Base-by-base conservation (phyloP, 352 stramenopile species). In the Saprolegnia parasitica region DNA sequence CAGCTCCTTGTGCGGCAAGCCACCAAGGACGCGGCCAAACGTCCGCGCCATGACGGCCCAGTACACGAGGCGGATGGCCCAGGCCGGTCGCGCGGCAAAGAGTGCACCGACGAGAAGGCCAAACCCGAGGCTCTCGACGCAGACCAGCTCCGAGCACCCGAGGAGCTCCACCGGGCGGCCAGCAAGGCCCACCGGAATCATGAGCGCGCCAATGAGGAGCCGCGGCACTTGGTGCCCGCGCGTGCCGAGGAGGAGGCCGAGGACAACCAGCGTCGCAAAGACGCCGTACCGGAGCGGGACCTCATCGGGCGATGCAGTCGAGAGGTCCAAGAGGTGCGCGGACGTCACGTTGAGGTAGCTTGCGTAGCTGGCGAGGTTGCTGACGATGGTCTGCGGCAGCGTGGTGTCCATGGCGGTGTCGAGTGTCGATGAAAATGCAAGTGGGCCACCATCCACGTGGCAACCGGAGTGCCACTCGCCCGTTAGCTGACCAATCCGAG, bases 21-120 rank as follows among this genome's bases (percentile, higher is more conserved):
- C 52, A 9, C 24, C 52, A 4, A 60, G 52, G 11, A 60, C 20
- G 24, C 52, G 52, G 24, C 20, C 9, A 4, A 40, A 18, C 24
- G 52, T 60, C 3, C 52, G 24, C 52, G 13, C 24, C 16, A 60
- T 24, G 35, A 60, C 24, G 24, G 20, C 13, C 3, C 52, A 16
- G 52, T 60, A 60, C 52, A 35, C 24, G 35, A 60, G 35, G 11
- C 52, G 52, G 13, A 60, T 26, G 11, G 52, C 13, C 52, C 52
- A 60, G 13, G 52, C n/a, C 11, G 52, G 52, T 16, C 24, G 35
- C 35, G 20, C 52, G 13, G 52, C 52, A 60, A 60, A 60, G 24
- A 60, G 11, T 16, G 35, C 35, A 20, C 13, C 52, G 13, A 60
- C 24, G 24, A 40, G 11, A 20, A 16, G 13, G 8, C 13, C n/a